Percentiles rank a stretch among this genome's conserved stretches.
phyloP scores from a whole-genome alignment of 768 basidiomycete species.

The Leccinum olivaceopallidum region DNA sequence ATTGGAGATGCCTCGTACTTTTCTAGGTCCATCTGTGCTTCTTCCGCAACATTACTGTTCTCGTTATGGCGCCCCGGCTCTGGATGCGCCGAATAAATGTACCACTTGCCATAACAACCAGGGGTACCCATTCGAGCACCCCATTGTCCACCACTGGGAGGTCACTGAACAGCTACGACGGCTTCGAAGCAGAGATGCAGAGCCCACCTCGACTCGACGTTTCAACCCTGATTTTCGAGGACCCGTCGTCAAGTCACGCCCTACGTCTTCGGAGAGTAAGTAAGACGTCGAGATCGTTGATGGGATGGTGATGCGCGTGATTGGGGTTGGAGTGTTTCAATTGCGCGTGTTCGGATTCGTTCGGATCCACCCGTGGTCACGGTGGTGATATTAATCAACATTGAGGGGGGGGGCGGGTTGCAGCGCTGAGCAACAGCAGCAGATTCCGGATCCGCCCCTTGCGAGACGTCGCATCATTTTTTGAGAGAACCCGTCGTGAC shows the following conservation, averaged over 20 bases:
- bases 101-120: conserved; percentile 17
- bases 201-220: not conserved
- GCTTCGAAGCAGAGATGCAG: not conserved
- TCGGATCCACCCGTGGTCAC: not conserved
- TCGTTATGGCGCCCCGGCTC: not conserved
- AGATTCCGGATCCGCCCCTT: not conserved
- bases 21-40: not conserved
- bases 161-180: not conserved
- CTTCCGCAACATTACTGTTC: conserved; percentile 6
- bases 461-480: not conserved
- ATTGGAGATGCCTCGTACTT: not conserved
- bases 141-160: not conserved
- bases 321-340: conserved; percentile 20
- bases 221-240: not conserved
- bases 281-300: not conserved
- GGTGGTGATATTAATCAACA: not conserved
- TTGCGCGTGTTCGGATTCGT: conserved; percentile 5
- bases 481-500: conserved; percentile 5
- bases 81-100: not conserved
- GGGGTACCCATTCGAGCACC: conserved; percentile 7
- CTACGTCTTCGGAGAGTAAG: conserved; percentile 8
- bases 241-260: not conserved
- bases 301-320: not conserved
- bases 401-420: not conserved
- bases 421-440: not conserved